Conservation (phyloP, 129 eudicot species). For the Ambrosia artemisiifolia region DNA sequence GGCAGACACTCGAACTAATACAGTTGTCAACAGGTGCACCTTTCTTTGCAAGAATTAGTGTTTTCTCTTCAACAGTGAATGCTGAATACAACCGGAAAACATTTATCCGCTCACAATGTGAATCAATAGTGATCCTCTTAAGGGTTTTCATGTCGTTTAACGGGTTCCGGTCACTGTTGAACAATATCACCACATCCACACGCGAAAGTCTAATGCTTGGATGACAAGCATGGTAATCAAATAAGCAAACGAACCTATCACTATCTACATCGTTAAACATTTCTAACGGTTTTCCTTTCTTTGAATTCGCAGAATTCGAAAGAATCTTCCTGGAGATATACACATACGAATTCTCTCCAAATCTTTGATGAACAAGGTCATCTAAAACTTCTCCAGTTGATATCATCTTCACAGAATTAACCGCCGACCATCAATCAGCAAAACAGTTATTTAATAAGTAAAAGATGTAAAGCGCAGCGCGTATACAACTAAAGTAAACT, state of each 20-base stretch:
- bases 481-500: neutral
- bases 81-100: too few species aligned
- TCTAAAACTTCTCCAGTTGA: slow-evolving; percentile 59
- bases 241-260: slow-evolving; percentile 41
- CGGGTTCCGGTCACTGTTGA: slow-evolving; percentile 72
- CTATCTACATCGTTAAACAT: slow-evolving; percentile 37
- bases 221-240: slow-evolving; percentile 52
- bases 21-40: slow-evolving; percentile 31
- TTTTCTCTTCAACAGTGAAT: slow-evolving; percentile 78
- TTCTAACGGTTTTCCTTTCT: slow-evolving; percentile 32
- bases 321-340: slow-evolving; percentile 33
- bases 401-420: slow-evolving; percentile 33
- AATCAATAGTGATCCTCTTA: slow-evolving; percentile 42
- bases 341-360: slow-evolving; percentile 55
- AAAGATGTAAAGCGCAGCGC: neutral
- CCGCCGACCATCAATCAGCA: slow-evolving; percentile 39
- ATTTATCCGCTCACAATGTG: slow-evolving; percentile 39
- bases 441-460: neutral
- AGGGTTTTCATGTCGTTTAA: slow-evolving; percentile 48
- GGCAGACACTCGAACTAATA: slow-evolving; percentile 31
- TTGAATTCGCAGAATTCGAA: neutral
- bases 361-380: slow-evolving; percentile 52
- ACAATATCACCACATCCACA: too few species aligned
- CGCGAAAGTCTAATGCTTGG: slow-evolving; percentile 40
- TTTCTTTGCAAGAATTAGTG: slow-evolving; percentile 46